Conservation (phyloP, 306 rosid genomes). For the Heteromeles arbutifolia region DNA sequence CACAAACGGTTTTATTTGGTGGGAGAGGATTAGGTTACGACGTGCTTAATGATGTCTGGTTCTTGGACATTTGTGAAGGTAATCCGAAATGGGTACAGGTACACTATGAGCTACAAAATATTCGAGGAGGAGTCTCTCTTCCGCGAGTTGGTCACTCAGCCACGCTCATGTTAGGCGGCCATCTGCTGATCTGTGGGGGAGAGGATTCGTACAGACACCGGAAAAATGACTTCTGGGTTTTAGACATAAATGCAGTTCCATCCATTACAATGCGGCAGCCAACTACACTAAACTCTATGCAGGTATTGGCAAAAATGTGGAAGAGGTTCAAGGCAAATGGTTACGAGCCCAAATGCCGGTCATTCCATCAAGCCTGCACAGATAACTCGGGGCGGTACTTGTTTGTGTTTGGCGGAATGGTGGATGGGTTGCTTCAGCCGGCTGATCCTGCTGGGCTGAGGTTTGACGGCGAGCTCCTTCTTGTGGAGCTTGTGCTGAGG, state of each 20-base stretch:
- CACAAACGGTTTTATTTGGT: constrained; percentile 60
- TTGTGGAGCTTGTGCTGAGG: constrained; percentile 56
- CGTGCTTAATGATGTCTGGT: constrained; percentile 82
- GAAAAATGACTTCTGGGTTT: constrained; percentile 78
- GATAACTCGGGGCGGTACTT: constrained; percentile 56
- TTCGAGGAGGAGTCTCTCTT: constrained; percentile 66
- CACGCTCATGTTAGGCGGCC: constrained; percentile 69
- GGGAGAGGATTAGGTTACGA: constrained; percentile 84
- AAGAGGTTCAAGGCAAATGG: constrained; percentile 48
- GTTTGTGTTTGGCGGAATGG: constrained; percentile 90
- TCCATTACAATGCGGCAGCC: constrained; percentile 38
- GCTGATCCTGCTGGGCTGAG: constrained; percentile 44
- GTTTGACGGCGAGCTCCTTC: constrained; percentile 77
- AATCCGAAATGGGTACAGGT: constrained; percentile 56
- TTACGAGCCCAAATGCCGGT: constrained; percentile 35
- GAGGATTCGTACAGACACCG: constrained; percentile 69
- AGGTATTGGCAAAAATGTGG: constrained; percentile 55
- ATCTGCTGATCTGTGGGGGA: constrained; percentile 77
- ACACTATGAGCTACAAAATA: constrained; percentile 43
- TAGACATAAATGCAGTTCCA: constrained; percentile 57
- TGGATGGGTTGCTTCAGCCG: constrained; percentile 50
- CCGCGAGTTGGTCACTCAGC: constrained; percentile 91
- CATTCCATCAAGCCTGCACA: constrained; percentile 79
- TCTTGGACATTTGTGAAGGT: constrained; percentile 45
- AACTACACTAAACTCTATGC: constrained; percentile 28